phyloP scores from a whole-genome alignment of 306 rosid species.

The Inga laurina region DNA sequence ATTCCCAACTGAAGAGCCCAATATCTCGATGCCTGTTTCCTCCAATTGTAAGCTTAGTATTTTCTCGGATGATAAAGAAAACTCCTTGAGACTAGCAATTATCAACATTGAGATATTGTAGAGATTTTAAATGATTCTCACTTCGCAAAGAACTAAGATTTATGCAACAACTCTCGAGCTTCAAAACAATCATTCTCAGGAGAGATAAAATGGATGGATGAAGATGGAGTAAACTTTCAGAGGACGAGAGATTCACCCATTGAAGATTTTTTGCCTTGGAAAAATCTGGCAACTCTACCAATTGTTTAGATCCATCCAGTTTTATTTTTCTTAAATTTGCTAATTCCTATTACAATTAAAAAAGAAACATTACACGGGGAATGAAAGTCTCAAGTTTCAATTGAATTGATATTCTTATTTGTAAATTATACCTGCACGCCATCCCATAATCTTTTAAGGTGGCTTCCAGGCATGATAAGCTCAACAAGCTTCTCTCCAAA shows the following conservation, averaged over 20 bases:
- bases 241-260: background rate
- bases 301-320: background rate
- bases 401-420: background rate
- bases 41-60: too few relatives aligned
- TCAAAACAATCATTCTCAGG: background rate
- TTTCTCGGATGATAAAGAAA: too few relatives aligned
- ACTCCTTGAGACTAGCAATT: too few relatives aligned
- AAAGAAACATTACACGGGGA: background rate
- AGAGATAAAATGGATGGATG: slow-evolving; percentile 1
- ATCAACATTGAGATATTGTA: too few relatives aligned
- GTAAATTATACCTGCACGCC: too few relatives aligned
- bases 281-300: slow-evolving; percentile 4
- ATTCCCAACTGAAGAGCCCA: background rate
- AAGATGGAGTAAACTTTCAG: background rate
- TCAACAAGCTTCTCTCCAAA: too few relatives aligned
- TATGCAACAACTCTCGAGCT: background rate
- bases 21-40: background rate
- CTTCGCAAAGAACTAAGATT: background rate
- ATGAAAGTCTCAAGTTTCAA: background rate
- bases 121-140: background rate
- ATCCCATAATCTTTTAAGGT: too few relatives aligned
- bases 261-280: background rate
- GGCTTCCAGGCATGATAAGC: too few relatives aligned
- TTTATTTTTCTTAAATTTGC: slow-evolving; percentile 1
- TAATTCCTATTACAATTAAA: slow-evolving; percentile 21